phyloP scores from a whole-genome alignment of 352 stramenopile genomes.

The Phytophthora pluvialis region DNA sequence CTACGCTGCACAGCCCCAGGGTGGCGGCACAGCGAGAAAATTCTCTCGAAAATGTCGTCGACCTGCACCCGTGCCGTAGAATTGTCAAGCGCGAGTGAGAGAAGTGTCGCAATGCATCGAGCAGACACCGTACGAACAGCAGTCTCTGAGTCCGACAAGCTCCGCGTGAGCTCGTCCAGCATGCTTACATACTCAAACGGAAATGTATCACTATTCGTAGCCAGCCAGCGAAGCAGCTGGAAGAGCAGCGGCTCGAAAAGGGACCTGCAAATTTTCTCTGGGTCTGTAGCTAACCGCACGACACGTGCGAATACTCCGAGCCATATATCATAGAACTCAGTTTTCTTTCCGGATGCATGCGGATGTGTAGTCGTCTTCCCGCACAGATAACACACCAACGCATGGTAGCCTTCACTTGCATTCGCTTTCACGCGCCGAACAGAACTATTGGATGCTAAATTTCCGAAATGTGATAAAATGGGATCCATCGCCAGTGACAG shows the following conservation, averaged over 20 bases:
- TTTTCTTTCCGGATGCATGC: slow-evolving; percentile 64
- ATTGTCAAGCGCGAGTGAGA: slow-evolving; percentile 56
- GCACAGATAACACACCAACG: slow-evolving; percentile 71
- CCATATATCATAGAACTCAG: slow-evolving; percentile 70
- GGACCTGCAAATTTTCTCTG: slow-evolving; percentile 71
- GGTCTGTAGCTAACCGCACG: slow-evolving; percentile 65
- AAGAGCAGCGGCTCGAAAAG: slow-evolving; percentile 81
- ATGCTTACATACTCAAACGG: slow-evolving; percentile 74
- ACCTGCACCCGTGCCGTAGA: slow-evolving; percentile 31
- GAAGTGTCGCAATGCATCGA: slow-evolving; percentile 59
- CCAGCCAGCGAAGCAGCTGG: slow-evolving; percentile 76
- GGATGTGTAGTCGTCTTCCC: slow-evolving; percentile 74
- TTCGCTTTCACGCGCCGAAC: slow-evolving; percentile 66
- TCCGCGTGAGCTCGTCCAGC: slow-evolving; percentile 62
- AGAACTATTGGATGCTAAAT: slow-evolving; percentile 56
- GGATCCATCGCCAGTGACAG: slow-evolving; percentile 52
- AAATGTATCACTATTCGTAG: slow-evolving; percentile 56
- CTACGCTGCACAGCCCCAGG: slow-evolving; percentile 64
- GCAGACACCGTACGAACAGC: slow-evolving; percentile 69
- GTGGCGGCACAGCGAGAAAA: slow-evolving; percentile 80
- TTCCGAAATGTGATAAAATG: slow-evolving; percentile 59
- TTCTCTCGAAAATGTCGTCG: slow-evolving; percentile 65
- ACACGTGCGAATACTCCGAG: slow-evolving; percentile 52
- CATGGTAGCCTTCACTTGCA: slow-evolving; percentile 75
- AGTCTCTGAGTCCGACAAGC: slow-evolving; percentile 57